These are phyloP conservation scores for Termitomyces heimii DNA, from an alignment of 768 basidiomycete species.

Conservation along the genomic window DNA sequence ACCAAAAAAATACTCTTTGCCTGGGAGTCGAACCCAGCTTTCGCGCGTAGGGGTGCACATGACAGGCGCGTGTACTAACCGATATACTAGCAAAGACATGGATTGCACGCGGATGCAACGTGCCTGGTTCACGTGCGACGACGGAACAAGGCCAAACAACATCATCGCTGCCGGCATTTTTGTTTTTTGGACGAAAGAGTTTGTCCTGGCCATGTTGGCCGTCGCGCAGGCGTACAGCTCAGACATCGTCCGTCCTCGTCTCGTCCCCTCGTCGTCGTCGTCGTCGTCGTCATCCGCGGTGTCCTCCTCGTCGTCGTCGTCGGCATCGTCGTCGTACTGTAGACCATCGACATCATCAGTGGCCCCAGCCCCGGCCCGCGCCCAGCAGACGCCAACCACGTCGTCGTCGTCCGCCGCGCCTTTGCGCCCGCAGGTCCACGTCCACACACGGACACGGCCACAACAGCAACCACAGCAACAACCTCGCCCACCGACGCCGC, in stretches of 20 bases:
- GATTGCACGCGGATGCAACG: background rate
- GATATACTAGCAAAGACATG: background rate
- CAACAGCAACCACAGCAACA: no score
- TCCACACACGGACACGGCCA: constrained; percentile 1
- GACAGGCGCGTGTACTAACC: background rate
- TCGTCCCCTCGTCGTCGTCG: constrained; percentile 3
- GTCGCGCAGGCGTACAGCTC: constrained; percentile 10
- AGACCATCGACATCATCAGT: background rate
- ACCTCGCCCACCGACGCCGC: background rate
- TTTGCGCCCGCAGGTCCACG: constrained; percentile 2
- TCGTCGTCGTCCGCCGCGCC: constrained; percentile 4
- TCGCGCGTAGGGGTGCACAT: background rate
- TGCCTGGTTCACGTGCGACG: background rate
- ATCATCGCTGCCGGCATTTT: background rate
- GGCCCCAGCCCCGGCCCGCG: background rate
- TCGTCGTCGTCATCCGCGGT: constrained; percentile 5
- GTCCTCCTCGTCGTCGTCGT: constrained; percentile 4
- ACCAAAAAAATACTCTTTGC: no score
- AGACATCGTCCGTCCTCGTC: constrained; percentile 3
- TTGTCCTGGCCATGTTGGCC: constrained; percentile 8
- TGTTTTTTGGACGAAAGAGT: background rate
- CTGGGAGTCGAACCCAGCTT: background rate
- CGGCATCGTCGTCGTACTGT: constrained; percentile 3
- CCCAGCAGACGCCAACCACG: background rate
- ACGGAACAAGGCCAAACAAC: background rate